Base-by-base conservation (phyloP, 1,139 yeast species). In the Blastobotrys raffinosifermentans region DNA sequence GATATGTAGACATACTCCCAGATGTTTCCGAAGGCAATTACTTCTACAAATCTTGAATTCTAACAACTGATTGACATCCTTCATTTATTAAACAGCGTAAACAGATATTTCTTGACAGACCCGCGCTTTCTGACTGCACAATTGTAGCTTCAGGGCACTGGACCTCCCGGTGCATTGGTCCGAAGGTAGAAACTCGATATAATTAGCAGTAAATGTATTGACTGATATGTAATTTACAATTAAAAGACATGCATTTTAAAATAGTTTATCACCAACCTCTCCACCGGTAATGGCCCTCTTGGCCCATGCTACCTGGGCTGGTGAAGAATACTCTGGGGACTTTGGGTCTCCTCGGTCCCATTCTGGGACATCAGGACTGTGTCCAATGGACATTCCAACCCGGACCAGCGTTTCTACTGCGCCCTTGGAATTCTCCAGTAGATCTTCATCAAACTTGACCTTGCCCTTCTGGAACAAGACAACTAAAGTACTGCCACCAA, bases 351-450 rank as follows among this genome's bases (percentile, higher is more conserved):
- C 19, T 51, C 91, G 67, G 39, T 64, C 61, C 48, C 60, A 67
- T 48, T 79, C 86, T 1, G 61, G 53, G 1, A 63, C 61, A 9
- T 65, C 71, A 0, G 73, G 74, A 0, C 72, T 50, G 57, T 89
- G 96, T 0, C 96, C 97, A 26, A 89, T 74, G 32, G 94, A 82
- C 79, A 85, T 91, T 0, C 97, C 98, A 2, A 89, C 94, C 39
- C 85, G 65, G 0, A 87, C 78, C 43, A 89, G 66, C 0, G 97
- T 89, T 55, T 91, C 98, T 18, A 85, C 70, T 14, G 80, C 72
- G 15, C 75, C 71, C 19, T 60, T 62, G 0, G 96, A 83, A 57
- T 89, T 91, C 26, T 70, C 63, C 3, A 73, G 55, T 26, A 91
- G 58, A 57, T 91, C 97, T 1, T 76, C 63, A 59, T 91, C 98